Percentiles rank a stretch among this genome's conserved stretches.
These are phyloP conservation scores for Nicotiana benthamiana DNA, from an alignment of 257 asterid species.

Conservation along the genomic window DNA sequence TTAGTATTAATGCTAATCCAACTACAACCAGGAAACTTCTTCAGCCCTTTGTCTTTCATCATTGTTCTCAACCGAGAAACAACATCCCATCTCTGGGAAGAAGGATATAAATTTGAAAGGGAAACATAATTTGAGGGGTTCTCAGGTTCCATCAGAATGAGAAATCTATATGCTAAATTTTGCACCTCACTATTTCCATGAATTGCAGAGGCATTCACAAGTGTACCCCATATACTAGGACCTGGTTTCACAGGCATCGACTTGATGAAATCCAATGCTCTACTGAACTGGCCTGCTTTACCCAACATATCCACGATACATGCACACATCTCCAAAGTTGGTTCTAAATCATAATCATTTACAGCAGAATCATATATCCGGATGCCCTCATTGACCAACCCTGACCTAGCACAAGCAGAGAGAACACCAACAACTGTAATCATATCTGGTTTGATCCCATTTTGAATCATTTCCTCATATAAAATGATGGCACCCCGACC, in stretches of 20 bases:
- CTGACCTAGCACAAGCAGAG: constrained; percentile 65
- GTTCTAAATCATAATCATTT: constrained; percentile 22
- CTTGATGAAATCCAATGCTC: constrained; percentile 41
- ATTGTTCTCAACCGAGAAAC: constrained; percentile 47
- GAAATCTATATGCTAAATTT: constrained; percentile 45
- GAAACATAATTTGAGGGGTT: constrained; percentile 58
- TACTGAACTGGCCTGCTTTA: constrained; percentile 41
- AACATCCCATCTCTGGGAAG: constrained; percentile 55
- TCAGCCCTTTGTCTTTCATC: constrained; percentile 53
- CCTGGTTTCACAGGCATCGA: constrained; percentile 44
- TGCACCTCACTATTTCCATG: constrained; percentile 45
- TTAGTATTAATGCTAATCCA: constrained; percentile 49
- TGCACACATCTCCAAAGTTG: constrained; percentile 54
- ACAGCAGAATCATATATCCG: constrained; percentile 33
- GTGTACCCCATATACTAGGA: constrained; percentile 66
- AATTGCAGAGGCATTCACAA: constrained; percentile 38
- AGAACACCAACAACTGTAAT: constrained; percentile 46
- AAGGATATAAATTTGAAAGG: constrained; percentile 49
- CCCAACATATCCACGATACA: constrained; percentile 65
- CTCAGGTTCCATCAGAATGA: constrained; percentile 46
- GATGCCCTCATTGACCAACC: constrained; percentile 43
- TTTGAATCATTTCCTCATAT: constrained; percentile 42
- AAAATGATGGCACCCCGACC: constrained; percentile 36
- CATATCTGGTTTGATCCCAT: constrained; percentile 40
- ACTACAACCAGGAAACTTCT: constrained; percentile 55